phyloP scores from a whole-genome alignment of 2,329 filamentous ascomycete genomes.

The Nannizziopsis barbatae region DNA sequence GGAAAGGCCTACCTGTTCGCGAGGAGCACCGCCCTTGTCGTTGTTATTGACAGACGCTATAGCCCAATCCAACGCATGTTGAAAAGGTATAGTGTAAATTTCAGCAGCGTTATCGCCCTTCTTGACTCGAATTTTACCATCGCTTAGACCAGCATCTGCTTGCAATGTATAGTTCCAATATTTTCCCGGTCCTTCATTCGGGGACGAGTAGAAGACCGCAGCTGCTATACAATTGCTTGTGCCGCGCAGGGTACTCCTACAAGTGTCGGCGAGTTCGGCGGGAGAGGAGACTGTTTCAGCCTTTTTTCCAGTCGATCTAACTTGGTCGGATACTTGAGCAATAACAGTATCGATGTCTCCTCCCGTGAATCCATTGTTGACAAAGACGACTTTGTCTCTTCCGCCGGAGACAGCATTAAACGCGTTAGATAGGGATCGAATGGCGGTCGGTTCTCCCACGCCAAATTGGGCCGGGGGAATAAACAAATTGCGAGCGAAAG shows the following conservation, averaged over 20 bases:
- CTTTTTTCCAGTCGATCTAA: constrained; percentile 29
- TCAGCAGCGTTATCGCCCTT: constrained; percentile 61
- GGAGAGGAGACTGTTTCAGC: constrained; percentile 46
- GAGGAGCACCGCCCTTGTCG: neutral
- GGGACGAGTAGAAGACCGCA: constrained; percentile 64
- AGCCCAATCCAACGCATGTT: constrained; percentile 62
- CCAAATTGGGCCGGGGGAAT: constrained; percentile 66
- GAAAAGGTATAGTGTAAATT: constrained; percentile 67
- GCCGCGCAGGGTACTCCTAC: constrained; percentile 53
- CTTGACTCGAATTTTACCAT: constrained; percentile 45
- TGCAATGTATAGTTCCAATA: constrained; percentile 81
- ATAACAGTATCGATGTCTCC: constrained; percentile 66
- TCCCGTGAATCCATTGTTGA: constrained; percentile 59
- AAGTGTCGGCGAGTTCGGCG: constrained; percentile 50
- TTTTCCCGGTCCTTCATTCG: constrained; percentile 53
- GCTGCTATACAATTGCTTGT: constrained; percentile 63
- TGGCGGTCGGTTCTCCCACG: constrained; percentile 49
- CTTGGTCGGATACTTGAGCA: constrained; percentile 47
- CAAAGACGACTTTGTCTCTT: constrained; percentile 61
- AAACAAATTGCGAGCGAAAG: constrained; percentile 71
- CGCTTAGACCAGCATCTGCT: constrained; percentile 60
- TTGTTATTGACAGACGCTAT: constrained; percentile 48
- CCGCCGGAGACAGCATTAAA: constrained; percentile 48
- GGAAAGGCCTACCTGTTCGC: neutral
- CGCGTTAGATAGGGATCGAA: constrained; percentile 56